Evolutionary conservation across 805 yeast species (phyloP).

Genomic region (Candida boleticola): DNA sequence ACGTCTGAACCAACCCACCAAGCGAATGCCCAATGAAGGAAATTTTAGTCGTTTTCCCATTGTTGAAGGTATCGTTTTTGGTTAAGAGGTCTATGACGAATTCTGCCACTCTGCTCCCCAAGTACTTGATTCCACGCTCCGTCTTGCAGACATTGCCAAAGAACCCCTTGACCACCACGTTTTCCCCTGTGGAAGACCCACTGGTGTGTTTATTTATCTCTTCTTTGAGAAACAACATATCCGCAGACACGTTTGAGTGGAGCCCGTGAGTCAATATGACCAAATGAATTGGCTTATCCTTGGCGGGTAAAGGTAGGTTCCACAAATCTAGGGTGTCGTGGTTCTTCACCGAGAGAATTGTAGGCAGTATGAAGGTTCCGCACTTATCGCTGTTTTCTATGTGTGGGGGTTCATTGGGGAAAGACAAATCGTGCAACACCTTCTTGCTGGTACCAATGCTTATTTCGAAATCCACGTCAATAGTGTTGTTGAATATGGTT

Average conservation of each 20-base stretch:
- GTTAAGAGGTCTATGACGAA: constrained; percentile 57
- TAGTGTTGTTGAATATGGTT: constrained; percentile 65
- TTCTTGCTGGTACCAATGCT: constrained; percentile 48
- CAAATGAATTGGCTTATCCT: constrained; percentile 67
- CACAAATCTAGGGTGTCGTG: constrained; percentile 70
- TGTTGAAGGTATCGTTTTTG: constrained; percentile 35
- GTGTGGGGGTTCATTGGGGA: constrained; percentile 15
- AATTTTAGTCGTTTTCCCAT: constrained; percentile 51
- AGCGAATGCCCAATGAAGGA: constrained; percentile 92
- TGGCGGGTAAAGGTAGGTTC: constrained; percentile 55
- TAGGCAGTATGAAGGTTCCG: constrained; percentile 22
- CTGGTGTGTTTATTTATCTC: constrained; percentile 52
- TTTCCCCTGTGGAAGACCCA: constrained; percentile 41
- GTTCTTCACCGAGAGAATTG: constrained; percentile 46
- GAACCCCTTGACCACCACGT: constrained; percentile 78
- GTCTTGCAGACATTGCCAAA: constrained; percentile 85
- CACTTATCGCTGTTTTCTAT: constrained; percentile 24
- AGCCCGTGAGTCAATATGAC: constrained; percentile 89
- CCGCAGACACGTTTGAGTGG: constrained; percentile 86
- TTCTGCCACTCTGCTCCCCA: constrained; percentile 80
- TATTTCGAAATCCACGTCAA: constrained; percentile 67
- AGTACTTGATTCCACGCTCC: constrained; percentile 79
- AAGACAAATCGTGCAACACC: constrained; percentile 28
- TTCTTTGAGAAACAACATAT: constrained; percentile 85
- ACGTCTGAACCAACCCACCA: constrained; percentile 90